A percentile compares a stretch with the other conserved stretches of the same genome.
Evolutionary conservation across 768 basidiomycete genomes (phyloP).

Genomic region (Trametes sanguinea): DNA sequence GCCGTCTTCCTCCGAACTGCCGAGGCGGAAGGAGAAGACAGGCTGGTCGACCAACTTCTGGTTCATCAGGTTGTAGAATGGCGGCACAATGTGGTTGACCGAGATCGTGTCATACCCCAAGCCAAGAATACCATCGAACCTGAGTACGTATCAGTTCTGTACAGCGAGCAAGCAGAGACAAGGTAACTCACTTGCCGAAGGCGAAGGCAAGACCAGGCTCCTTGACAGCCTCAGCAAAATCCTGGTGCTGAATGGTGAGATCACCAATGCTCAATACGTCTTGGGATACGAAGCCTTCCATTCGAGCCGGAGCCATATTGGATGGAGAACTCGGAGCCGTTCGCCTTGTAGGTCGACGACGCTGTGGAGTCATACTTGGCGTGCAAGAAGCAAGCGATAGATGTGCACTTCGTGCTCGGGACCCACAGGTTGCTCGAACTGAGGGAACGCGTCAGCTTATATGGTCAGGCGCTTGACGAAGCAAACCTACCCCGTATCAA

Average conservation of each 20-base stretch:
- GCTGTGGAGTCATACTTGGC: slow-evolving; percentile 80
- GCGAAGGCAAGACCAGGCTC: slow-evolving; percentile 98
- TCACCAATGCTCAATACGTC: slow-evolving; percentile 85
- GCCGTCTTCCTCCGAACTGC: slow-evolving; percentile 81
- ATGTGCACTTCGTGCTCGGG: slow-evolving; percentile 76
- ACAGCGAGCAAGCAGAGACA: neutral
- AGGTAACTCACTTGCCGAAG: slow-evolving; percentile 77
- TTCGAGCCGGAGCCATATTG: slow-evolving; percentile 95
- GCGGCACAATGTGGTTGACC: slow-evolving; percentile 89
- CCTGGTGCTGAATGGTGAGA: slow-evolving; percentile 67
- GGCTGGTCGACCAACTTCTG: slow-evolving; percentile 78
- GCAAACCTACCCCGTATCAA: slow-evolving; percentile 79
- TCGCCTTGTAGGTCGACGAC: slow-evolving; percentile 87
- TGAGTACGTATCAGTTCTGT: slow-evolving; percentile 31
- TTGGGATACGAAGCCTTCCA: slow-evolving; percentile 93
- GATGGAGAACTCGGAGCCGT: slow-evolving; percentile 87
- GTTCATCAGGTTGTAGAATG: slow-evolving; percentile 92
- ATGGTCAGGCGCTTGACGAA: neutral
- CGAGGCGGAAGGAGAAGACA: slow-evolving; percentile 94
- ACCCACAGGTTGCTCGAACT: slow-evolving; percentile 96
- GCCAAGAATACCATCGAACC: slow-evolving; percentile 95
- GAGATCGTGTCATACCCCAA: slow-evolving; percentile 95
- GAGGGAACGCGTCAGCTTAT: slow-evolving; percentile 9
- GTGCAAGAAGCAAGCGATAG: slow-evolving; percentile 94
- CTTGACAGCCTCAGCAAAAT: slow-evolving; percentile 94